phyloP scores from a whole-genome alignment of 345 rosid genomes.

The Populus simonii region DNA sequence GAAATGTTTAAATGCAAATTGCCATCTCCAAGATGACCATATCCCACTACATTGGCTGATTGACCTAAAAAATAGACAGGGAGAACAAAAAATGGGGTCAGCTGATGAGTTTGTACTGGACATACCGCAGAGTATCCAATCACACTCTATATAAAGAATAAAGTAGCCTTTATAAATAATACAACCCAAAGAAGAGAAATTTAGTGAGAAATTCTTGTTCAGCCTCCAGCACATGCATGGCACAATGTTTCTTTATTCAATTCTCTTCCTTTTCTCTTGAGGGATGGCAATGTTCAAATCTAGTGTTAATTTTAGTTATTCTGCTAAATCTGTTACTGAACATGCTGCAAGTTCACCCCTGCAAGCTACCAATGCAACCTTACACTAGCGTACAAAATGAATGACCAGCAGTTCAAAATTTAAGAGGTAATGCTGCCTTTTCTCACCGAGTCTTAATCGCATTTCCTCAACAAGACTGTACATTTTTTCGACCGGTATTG shows the following conservation, averaged over 20 bases:
- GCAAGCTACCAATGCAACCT: background rate
- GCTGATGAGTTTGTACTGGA: background rate
- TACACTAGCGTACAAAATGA: background rate
- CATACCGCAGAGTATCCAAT: background rate
- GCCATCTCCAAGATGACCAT: constrained; percentile 95
- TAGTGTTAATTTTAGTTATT: background rate
- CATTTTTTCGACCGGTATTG: constrained; percentile 82
- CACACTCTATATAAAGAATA: background rate
- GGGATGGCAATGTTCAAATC: background rate
- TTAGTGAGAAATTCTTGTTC: background rate
- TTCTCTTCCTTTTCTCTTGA: background rate
- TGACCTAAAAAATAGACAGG: constrained; percentile 44
- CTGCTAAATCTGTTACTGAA: background rate
- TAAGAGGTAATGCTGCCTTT: background rate
- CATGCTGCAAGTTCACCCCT: background rate
- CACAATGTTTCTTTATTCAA: too few relatives aligned
- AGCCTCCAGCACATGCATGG: background rate
- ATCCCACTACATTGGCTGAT: constrained; percentile 69
- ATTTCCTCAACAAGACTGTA: constrained; percentile 78
- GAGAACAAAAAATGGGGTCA: background rate
- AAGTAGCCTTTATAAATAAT: background rate
- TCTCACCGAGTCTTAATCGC: constrained; percentile 69
- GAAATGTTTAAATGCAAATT: constrained; percentile 92
- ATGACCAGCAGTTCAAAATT: background rate
- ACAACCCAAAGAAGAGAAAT: background rate